phyloP scores from a whole-genome alignment of 2,329 filamentous ascomycete species.

The Aciculosporium take region DNA sequence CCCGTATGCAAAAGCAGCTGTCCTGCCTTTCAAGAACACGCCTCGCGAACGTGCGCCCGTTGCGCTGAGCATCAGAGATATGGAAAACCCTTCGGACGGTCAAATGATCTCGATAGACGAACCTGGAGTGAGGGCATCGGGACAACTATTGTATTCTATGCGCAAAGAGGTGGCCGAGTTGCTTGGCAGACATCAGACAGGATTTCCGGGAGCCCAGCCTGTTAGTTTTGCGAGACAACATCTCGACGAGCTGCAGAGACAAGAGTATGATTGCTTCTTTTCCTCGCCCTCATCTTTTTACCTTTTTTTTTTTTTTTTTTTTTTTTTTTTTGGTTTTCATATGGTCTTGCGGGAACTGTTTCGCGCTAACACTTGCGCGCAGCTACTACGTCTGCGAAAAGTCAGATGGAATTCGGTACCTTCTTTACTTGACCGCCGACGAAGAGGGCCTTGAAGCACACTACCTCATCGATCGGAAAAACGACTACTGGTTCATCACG shows the following conservation, averaged over 20 bases:
- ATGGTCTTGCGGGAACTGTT: too few relatives aligned
- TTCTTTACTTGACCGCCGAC: slow-evolving; percentile 74
- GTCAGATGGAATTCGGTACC: slow-evolving; percentile 86
- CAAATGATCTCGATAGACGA: slow-evolving; percentile 38
- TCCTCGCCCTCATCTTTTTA: slow-evolving; percentile 3
- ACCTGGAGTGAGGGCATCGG: slow-evolving; percentile 51
- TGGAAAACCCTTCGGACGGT: slow-evolving; percentile 18
- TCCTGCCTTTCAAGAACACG: background rate
- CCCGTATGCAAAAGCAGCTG: background rate
- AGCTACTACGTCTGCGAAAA: slow-evolving; percentile 97
- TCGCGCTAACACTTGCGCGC: slow-evolving; percentile 7
- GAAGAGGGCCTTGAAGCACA: slow-evolving; percentile 51
- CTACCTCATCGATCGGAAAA: slow-evolving; percentile 94
- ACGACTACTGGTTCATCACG: slow-evolving; percentile 83
- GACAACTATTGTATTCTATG: slow-evolving; percentile 45
- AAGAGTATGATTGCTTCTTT: slow-evolving; percentile 45
- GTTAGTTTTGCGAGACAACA: slow-evolving; percentile 81
- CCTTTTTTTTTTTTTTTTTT: too few relatives aligned
- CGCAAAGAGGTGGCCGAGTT: slow-evolving; percentile 61
- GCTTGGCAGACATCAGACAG: slow-evolving; percentile 51
- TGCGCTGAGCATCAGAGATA: slow-evolving; percentile 7
- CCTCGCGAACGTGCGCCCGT: background rate
- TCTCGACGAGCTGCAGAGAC: slow-evolving; percentile 61
- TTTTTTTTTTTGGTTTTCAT: too few relatives aligned
- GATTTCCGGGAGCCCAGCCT: slow-evolving; percentile 84